phyloP scores from a whole-genome alignment of 148 eudicot genomes.

The Heliamphora exappendiculata region DNA sequence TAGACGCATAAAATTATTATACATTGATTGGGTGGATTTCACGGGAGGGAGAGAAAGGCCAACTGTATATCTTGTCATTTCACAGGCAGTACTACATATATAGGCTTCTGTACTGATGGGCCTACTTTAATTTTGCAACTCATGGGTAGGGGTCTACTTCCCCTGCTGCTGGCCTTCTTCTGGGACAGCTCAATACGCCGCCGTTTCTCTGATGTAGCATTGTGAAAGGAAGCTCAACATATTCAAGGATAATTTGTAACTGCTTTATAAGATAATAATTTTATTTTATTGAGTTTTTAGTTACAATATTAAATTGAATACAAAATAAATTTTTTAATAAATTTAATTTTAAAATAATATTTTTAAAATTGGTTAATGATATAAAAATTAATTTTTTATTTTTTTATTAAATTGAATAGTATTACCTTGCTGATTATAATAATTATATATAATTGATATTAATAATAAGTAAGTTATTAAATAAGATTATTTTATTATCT shows the following conservation, averaged over 20 bases:
- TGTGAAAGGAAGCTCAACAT: not conserved
- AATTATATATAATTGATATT: too few species aligned
- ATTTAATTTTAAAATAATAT: too few species aligned
- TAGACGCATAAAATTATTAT: not conserved
- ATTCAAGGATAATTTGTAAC: not conserved
- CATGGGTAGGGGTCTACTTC: conserved; percentile 1
- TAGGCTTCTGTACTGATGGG: conserved; percentile 5
- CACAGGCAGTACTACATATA: conserved; percentile 5
- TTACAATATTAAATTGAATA: too few species aligned
- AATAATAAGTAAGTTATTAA: too few species aligned
- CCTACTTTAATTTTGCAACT: conserved; percentile 2
- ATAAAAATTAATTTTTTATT: too few species aligned
- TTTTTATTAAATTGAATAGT: too few species aligned
- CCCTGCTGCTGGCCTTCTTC: conserved; percentile 4
- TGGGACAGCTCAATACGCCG: conserved; percentile 15
- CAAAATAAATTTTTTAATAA: too few species aligned
- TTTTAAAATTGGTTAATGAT: too few species aligned
- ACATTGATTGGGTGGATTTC: conserved; percentile 11
- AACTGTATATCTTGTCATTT: conserved; percentile 14
- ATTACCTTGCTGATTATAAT: too few species aligned
- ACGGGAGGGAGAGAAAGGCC: conserved; percentile 13
- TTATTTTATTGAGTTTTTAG: too few species aligned
- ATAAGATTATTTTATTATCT: too few species aligned
- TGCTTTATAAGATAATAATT: too few species aligned
- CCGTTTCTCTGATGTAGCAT: not conserved